Conservation (phyloP, 345 rosid genomes). For the Pistacia integerrima region DNA sequence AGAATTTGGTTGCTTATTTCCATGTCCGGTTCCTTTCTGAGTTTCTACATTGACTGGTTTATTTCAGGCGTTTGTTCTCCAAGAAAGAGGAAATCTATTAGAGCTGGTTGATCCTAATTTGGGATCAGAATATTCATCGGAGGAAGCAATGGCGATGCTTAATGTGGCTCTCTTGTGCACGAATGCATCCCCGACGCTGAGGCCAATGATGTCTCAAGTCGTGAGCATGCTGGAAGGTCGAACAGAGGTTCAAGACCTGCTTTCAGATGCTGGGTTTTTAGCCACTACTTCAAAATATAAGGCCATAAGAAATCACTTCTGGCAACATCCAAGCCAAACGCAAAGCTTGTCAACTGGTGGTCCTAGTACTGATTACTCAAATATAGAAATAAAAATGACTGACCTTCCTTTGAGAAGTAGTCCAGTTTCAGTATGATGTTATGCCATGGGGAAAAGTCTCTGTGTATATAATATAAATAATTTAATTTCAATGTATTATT, state of each 20-base stretch:
- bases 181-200: constrained; percentile 76
- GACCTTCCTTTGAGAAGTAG: constrained; percentile 26
- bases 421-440: constrained; percentile 8
- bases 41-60: background rate
- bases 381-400: constrained; percentile 34
- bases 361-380: constrained; percentile 30
- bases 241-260: constrained; percentile 68
- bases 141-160: constrained; percentile 76
- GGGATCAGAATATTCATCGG: constrained; percentile 52
- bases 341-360: constrained; percentile 46
- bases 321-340: constrained; percentile 68
- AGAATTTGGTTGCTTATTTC: background rate
- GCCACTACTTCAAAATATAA: constrained; percentile 60
- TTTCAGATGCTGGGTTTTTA: constrained; percentile 72
- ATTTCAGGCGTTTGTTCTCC: constrained; percentile 69
- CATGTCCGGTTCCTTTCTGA: background rate
- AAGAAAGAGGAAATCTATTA: constrained; percentile 64
- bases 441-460: background rate
- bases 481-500: too few relatives aligned
- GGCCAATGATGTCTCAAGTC: constrained; percentile 90
- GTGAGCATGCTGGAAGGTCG: constrained; percentile 81
- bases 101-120: constrained; percentile 68
- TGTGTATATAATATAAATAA: too few relatives aligned
- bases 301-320: constrained; percentile 76
- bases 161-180: constrained; percentile 82